Evolutionary conservation across 148 eudicot species (phyloP).

Genomic region (Camellia lanceoleosa): DNA sequence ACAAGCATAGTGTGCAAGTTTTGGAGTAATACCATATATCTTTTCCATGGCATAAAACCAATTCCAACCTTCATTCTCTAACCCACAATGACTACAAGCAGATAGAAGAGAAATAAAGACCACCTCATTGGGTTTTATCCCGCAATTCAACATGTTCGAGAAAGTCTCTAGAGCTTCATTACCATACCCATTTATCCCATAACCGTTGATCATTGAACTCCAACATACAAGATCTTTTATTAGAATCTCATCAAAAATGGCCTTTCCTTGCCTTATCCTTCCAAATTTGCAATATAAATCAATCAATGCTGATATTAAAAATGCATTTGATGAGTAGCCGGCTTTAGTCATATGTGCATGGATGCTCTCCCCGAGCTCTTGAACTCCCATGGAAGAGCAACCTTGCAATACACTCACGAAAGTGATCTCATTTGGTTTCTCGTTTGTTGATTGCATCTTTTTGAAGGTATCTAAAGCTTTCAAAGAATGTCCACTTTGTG

Average conservation of each 20-base stretch:
- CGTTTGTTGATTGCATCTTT: constrained; percentile 46
- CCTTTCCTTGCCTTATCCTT: constrained; percentile 46
- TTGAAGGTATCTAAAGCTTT: constrained; percentile 42
- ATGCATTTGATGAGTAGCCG: constrained; percentile 51
- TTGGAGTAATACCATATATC: constrained; percentile 41
- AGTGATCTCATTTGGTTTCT: constrained; percentile 62
- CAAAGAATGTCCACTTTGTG: constrained; percentile 41
- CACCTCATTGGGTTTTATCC: constrained; percentile 55
- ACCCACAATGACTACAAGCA: constrained; percentile 70
- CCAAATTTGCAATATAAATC: constrained; percentile 69
- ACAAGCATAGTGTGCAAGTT: constrained; percentile 70
- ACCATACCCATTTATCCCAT: constrained; percentile 62
- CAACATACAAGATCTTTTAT: constrained; percentile 57
- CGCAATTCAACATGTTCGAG: constrained; percentile 47
- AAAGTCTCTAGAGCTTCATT: constrained; percentile 58
- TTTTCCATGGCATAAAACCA: constrained; percentile 64
- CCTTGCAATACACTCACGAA: constrained; percentile 60
- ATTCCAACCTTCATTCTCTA: constrained; percentile 62
- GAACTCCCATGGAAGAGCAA: constrained; percentile 43
- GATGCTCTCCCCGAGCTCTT: constrained; percentile 51
- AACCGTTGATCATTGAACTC: constrained; percentile 78
- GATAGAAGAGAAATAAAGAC: constrained; percentile 64
- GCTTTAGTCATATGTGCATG: constrained; percentile 46
- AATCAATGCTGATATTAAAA: constrained; percentile 48
- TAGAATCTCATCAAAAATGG: constrained; percentile 40